Evolutionary conservation across 1,284 basidiomycete genomes (phyloP), one percentile per base, ranked within the genome.

Genomic region (Cutaneotrichosporon sp.): DNA sequence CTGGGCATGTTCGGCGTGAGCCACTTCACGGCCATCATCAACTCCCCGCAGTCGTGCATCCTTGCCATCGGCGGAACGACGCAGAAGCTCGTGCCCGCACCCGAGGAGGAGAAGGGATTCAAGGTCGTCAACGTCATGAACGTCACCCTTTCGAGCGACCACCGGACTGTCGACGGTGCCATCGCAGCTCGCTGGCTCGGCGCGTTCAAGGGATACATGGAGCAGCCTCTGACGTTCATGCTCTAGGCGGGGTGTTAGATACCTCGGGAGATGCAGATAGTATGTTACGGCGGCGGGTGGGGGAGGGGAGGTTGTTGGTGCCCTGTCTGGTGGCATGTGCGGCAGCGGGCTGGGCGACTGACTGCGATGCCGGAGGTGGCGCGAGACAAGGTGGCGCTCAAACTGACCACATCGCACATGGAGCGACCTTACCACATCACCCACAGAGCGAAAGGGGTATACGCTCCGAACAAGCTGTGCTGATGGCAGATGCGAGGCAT

Each of bases 21-120:
- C 64, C 89, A 97, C 82, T 99, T 99, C 82, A 98, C 95, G 22
- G 97, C 97, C 58, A 99, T 99, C 83, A 97, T 99, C 87, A 99
- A 99, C 86, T 88, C 91, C 21, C 97, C 97, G 42, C 97, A 99
- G 82, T 91, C 91, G 67, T 97, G 94, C 82, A 99, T 99, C 77
- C 88, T 99, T 64, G 97, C 97, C 62, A 88, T 99, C 70, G 95
- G 97, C 51, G 86, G 88, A 31, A 94, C 93, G n/a, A 85, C 89
- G 78, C 85, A 90, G 31, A 90, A 89, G 65, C 83, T 99, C n/a
- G 87, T 94, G 21, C 90, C 92, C 55, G 92, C 91, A 30, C 69
- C 66, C 47, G 60, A 92, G 73, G 89, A 90, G 73, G 92, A 94
- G 76, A 91, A 90, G 77, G 93, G 93, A 58, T 97, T 95, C 85